A percentile compares a stretch with the other conserved stretches of the same genome.
phyloP scores from a whole-genome alignment of 176 grass and related monocot species.

The Otatea glauca region DNA sequence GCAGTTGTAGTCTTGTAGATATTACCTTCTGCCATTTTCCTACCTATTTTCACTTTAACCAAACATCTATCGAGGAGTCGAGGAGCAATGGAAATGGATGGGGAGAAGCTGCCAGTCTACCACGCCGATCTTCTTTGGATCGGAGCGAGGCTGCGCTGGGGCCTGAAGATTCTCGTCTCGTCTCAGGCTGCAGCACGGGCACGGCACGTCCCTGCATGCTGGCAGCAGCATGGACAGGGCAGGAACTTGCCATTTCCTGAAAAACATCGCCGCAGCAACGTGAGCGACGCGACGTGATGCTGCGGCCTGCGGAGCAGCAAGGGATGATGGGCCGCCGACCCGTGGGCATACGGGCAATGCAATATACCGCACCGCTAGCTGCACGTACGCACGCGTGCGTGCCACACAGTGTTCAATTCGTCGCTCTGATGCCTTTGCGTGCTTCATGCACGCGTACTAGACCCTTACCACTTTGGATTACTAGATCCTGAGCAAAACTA shows the following conservation, averaged over 20 bases:
- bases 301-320: not conserved
- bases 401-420: not conserved
- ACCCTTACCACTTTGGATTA: not conserved
- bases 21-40: not conserved
- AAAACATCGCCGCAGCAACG: conserved; percentile 13
- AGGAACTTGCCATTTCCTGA: not conserved
- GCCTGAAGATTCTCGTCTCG: not conserved
- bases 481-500: not conserved
- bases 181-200: not conserved
- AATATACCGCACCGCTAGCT: not conserved
- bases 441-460: not conserved
- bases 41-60: not conserved
- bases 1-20: not conserved
- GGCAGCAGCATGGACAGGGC: not conserved
- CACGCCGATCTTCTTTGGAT: not conserved
- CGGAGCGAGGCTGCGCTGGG: not conserved
- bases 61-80: not conserved
- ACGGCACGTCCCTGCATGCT: not conserved
- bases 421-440: not conserved
- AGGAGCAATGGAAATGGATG: not conserved
- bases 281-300: conserved; percentile 12
- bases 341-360: not conserved
- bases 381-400: not conserved
- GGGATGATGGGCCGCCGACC: too few species aligned
- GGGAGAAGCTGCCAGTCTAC: too few species aligned